Base-by-base conservation (phyloP, 2,329 filamentous ascomycete species). In the Stagonosporopsis chrysanthemi region DNA sequence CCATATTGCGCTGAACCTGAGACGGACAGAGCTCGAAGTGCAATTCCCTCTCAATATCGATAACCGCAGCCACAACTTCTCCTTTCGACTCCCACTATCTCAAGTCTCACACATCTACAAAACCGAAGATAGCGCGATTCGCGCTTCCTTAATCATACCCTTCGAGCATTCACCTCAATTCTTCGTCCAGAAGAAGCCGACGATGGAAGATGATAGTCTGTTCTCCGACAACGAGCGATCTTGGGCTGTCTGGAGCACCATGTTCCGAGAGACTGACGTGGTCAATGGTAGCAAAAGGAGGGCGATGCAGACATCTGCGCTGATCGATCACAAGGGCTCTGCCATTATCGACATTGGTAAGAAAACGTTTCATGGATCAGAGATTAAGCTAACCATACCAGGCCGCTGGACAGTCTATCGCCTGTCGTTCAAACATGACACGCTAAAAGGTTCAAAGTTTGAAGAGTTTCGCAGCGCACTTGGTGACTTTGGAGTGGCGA, bases 401-500 rank as follows among this genome's bases (percentile, higher is more conserved):
- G 84, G 84, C 31, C 81, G 82, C n/a, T 90, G 88, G 88, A 86
- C 84, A 15, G 83, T 82, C 0, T 87, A 88, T 65, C 76, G 79
- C 5, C 73, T 89, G 11, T 77, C 74, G 0, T 83, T 88, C 46
- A 63, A 75, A 66, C 65, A 15, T 55, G 67, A 4, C 65, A 73
- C 70, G 6, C 62, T 73, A 1, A 60, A 68, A 2, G 65, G 71
- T 0, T 58, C 65, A 2, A 69, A 72, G 6, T 82, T 83, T 65
- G 61, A 72, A 1, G 63, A 75, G 0, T 77, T 90, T 19, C 77
- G 81, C 4, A 71, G 78, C 8, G 84, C 84, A 1, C 79, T 97
- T 0, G 78, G 80, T 11, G 90, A 96, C 61, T 90, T 90, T 77
- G 96, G 96, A 57, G 81, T 97, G 45, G 69, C 77, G 0, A 77